Conservation (phyloP, 1,284 basidiomycete species). For the Melanopsichium pennsylvanicum region DNA sequence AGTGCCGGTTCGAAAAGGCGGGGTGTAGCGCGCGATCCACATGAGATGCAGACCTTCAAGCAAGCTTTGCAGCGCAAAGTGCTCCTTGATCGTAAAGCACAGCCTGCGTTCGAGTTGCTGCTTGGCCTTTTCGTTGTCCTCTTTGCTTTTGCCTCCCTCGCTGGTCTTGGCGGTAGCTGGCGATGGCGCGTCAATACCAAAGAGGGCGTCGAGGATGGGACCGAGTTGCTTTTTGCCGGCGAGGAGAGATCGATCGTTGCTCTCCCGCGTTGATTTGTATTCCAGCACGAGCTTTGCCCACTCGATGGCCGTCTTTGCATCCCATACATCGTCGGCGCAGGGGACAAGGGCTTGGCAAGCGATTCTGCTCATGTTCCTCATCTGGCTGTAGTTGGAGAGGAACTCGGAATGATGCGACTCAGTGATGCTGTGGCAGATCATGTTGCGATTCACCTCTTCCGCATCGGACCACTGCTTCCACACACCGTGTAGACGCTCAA, state of each 20-base stretch:
- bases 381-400: slow-evolving; percentile 22
- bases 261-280: slow-evolving; percentile 29
- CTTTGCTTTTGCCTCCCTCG: neutral
- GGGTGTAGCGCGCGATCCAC: slow-evolving; percentile 32
- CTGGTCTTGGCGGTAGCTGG: neutral
- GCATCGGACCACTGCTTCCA: slow-evolving; percentile 49
- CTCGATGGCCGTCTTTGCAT: slow-evolving; percentile 38
- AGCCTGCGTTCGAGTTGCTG: slow-evolving; percentile 15
- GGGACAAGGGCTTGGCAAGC: slow-evolving; percentile 36
- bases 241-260: slow-evolving; percentile 5
- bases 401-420: slow-evolving; percentile 47
- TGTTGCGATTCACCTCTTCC: slow-evolving; percentile 41
- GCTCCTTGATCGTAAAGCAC: slow-evolving; percentile 36
- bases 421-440: slow-evolving; percentile 36
- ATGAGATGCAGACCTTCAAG: slow-evolving; percentile 38
- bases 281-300: slow-evolving; percentile 40
- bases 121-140: neutral
- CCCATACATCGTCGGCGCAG: slow-evolving; percentile 40
- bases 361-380: slow-evolving; percentile 27
- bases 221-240: slow-evolving; percentile 37
- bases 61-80: slow-evolving; percentile 32
- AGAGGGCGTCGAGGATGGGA: slow-evolving; percentile 28
- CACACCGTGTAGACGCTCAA: slow-evolving; percentile 27
- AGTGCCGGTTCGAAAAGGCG: slow-evolving; percentile 24
- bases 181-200: slow-evolving; percentile 13